Conservation (phyloP, 2,329 filamentous ascomycete species). For the Chrysosphaeria jannelii region DNA sequence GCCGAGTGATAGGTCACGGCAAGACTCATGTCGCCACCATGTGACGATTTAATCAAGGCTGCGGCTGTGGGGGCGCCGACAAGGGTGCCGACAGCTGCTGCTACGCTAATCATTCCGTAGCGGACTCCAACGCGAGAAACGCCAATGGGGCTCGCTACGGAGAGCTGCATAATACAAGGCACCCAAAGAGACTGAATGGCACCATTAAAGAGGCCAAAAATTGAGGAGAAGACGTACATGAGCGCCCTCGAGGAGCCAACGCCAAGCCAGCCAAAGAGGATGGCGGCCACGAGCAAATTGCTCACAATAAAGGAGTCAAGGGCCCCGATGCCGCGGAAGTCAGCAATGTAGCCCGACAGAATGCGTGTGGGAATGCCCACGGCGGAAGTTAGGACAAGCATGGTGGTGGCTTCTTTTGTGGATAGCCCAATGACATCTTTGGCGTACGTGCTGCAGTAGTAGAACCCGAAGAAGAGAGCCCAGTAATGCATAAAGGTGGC, state of each 20-base stretch:
- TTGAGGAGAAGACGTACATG: conserved; percentile 14
- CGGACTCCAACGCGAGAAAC: conserved; percentile 14
- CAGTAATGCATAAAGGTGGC: conserved; percentile 14
- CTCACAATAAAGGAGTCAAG: conserved; percentile 19
- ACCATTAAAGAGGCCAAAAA: conserved; percentile 15
- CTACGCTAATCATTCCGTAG: conserved; percentile 14
- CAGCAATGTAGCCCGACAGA: conserved; percentile 20
- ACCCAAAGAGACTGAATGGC: conserved; percentile 11
- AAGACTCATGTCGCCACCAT: conserved; percentile 1
- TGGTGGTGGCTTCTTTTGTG: conserved; percentile 17
- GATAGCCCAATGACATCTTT: conserved; percentile 13
- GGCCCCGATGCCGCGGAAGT: conserved; percentile 18
- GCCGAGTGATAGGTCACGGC: conserved; percentile 3
- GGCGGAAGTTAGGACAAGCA: conserved; percentile 26
- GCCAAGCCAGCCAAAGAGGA: conserved; percentile 15
- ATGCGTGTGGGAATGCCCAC: conserved; percentile 23
- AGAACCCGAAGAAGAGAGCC: conserved; percentile 22
- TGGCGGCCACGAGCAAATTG: conserved; percentile 12
- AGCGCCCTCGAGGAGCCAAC: conserved; percentile 11
- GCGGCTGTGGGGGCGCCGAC: conserved; percentile 11
- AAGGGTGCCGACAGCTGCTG: conserved; percentile 12
- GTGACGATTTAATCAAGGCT: conserved; percentile 3
- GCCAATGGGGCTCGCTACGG: conserved; percentile 3
- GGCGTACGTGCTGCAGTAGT: conserved; percentile 11
- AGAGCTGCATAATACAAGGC: conserved; percentile 11